A percentile compares a stretch with the other conserved stretches of the same genome.
These are phyloP conservation scores for Aspergillus bridgeri DNA, from an alignment of 495 filamentous ascomycete genomes.

Conservation along the genomic window DNA sequence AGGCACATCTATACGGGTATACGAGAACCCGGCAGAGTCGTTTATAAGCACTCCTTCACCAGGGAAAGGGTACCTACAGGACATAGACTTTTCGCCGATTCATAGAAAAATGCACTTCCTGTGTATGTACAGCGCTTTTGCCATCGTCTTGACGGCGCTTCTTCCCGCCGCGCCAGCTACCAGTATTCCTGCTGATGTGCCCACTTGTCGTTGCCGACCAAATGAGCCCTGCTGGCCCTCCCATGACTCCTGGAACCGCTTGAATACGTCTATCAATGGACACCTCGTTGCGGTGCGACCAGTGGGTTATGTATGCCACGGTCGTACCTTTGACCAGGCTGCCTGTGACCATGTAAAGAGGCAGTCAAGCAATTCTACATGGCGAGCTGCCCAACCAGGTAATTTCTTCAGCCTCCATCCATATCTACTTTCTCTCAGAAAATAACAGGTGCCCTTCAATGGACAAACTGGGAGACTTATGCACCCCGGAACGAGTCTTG, in stretches of 20 bases:
- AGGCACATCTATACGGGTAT: neutral
- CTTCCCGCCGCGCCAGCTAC: neutral
- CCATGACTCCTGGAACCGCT: slow-evolving; percentile 27
- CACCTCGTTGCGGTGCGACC: slow-evolving; percentile 39
- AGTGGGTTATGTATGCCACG: slow-evolving; percentile 41
- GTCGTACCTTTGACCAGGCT: slow-evolving; percentile 20
- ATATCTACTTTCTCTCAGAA: too few relatives aligned
- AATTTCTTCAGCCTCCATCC: too few relatives aligned
- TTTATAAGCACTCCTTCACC: neutral
- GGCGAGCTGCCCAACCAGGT: slow-evolving; percentile 32
- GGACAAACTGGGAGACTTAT: slow-evolving; percentile 49
- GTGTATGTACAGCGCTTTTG: neutral
- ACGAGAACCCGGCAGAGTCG: neutral
- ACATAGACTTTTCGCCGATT: neutral
- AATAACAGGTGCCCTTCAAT: slow-evolving; percentile 34
- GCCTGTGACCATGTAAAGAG: slow-evolving; percentile 24
- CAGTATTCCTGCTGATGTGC: neutral
- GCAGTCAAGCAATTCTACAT: slow-evolving; percentile 24
- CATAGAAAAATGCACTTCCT: neutral
- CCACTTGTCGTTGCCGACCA: slow-evolving; percentile 23
- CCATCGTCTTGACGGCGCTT: neutral
- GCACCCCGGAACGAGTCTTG: slow-evolving; percentile 51
- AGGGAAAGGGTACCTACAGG: neutral
- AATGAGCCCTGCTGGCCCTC: slow-evolving; percentile 39
- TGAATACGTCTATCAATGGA: slow-evolving; percentile 37